Conservation (phyloP, 1,284 basidiomycete genomes). For the Puccinia polysora region DNA sequence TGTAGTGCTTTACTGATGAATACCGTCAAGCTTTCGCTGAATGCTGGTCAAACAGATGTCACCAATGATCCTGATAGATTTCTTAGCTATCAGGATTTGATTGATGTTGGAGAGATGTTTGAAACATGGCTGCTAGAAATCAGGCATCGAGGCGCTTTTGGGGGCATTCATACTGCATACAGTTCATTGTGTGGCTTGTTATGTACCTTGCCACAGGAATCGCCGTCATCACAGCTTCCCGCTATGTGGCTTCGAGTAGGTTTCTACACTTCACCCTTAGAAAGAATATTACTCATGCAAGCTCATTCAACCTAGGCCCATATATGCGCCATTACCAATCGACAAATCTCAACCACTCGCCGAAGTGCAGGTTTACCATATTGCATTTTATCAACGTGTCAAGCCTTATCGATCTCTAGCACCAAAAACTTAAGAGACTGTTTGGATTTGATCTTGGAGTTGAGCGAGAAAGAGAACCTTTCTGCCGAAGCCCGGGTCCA, state of each 20-base stretch:
- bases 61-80: neutral
- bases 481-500: conserved; percentile 32
- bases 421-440: neutral
- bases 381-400: conserved; percentile 39
- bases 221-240: conserved; percentile 14
- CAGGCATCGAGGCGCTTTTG: conserved; percentile 41
- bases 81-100: conserved; percentile 26
- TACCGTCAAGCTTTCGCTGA: conserved; percentile 16
- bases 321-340: conserved; percentile 33
- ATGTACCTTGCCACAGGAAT: conserved; percentile 7
- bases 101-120: conserved; percentile 29
- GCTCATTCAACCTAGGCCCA: neutral
- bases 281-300: neutral
- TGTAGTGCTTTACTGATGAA: conserved; percentile 29
- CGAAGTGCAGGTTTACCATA: conserved; percentile 41
- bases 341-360: conserved; percentile 40
- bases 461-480: neutral
- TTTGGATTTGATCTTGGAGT: conserved; percentile 13
- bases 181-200: conserved; percentile 16
- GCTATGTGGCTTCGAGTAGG: conserved; percentile 25
- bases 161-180: conserved; percentile 33
- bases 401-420: conserved; percentile 25
- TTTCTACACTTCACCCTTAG: neutral
- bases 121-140: conserved; percentile 37
- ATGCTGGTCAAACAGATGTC: neutral